Base-by-base conservation (phyloP, 306 rosid species). In the Dalbergia cochinchinensis region DNA sequence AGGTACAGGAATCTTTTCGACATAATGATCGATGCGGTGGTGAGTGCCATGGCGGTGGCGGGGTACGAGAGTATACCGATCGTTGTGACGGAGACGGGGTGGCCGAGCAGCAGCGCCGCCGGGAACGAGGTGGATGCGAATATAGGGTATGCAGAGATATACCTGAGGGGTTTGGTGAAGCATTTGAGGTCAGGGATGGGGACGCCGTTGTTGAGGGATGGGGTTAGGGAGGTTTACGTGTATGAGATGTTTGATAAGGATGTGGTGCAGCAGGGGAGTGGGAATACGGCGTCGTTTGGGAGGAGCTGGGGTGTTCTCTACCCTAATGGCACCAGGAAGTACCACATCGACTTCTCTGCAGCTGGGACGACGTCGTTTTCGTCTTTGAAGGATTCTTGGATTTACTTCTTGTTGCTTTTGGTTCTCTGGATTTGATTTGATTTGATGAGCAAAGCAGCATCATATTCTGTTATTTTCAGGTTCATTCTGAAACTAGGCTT, bases 1-100 rank as follows among this genome's bases (percentile, higher is more conserved):
- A 83, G 97, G 33, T 94, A 94, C 79, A 82, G 83, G 61, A 94
- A 92, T 63, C 91, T 94, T 11, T 94, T 92, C 58, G 99, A 92
- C 26, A 77, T 90, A 69, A 94, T 94, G 99, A 86, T 91, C 0
- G 97, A 92, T 18, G 92, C 95, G 0, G 92, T 90, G 39, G 74
- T 86, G 3, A 71, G 83, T 12, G 92, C 99, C 3, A 90, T 92
- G 91, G 89, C 90, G 0, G 79, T 86, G 58, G 87, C 88, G 0
- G 99, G 97, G 0, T 80, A 88, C 74, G 89, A 83, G 81, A 83
- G 77, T 2, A 78, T 94, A 1, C 97, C 94, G 3, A 8, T 94
- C 4, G 33, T 92, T 0, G 99, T 94, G 5, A 85, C 97, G 0
- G 99, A 92, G 83, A 92, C 99, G 0, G 97, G 97, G 13, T 94